Conservation (phyloP, 2,329 filamentous ascomycete genomes). For the Aquanectria penicillioides region DNA sequence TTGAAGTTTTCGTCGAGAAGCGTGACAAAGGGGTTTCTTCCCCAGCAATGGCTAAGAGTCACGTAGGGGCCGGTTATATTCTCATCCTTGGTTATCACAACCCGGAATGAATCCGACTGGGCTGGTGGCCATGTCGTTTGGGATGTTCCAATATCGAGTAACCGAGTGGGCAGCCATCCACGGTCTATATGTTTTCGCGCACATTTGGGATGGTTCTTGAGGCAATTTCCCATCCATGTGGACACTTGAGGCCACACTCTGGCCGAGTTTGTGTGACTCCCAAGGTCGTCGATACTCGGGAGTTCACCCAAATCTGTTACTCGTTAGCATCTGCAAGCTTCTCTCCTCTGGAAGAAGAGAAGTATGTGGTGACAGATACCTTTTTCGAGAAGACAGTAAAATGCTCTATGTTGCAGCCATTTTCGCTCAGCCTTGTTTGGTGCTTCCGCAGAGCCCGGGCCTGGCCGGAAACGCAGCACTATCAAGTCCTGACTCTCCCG, state of each 20-base stretch:
- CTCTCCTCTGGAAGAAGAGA: not conserved
- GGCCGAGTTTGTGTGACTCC: not conserved
- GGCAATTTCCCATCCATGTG: not conserved
- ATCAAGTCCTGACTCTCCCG: not conserved
- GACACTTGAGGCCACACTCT: not conserved
- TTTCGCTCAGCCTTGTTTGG: not conserved
- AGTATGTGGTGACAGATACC: not conserved
- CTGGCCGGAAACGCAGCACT: not conserved
- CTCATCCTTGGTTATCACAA: not conserved
- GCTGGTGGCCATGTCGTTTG: not conserved
- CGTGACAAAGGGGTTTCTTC: not conserved
- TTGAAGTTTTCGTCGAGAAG: not conserved
- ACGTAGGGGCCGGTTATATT: not conserved
- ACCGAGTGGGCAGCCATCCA: not conserved
- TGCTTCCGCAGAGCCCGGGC: not conserved
- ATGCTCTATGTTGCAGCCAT: not conserved
- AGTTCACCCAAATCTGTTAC: not conserved
- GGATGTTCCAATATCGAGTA: not conserved
- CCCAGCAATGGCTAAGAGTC: constrained; percentile 2
- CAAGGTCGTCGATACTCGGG: not conserved
- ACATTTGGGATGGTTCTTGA: not conserved
- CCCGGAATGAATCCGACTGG: not conserved
- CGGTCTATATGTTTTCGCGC: not conserved
- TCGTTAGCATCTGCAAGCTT: not conserved
- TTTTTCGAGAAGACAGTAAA: not conserved